Percentiles rank a stretch among this genome's conserved stretches.
phyloP scores from a whole-genome alignment of 2,329 filamentous ascomycete species.

The Nannizzia gypsea region DNA sequence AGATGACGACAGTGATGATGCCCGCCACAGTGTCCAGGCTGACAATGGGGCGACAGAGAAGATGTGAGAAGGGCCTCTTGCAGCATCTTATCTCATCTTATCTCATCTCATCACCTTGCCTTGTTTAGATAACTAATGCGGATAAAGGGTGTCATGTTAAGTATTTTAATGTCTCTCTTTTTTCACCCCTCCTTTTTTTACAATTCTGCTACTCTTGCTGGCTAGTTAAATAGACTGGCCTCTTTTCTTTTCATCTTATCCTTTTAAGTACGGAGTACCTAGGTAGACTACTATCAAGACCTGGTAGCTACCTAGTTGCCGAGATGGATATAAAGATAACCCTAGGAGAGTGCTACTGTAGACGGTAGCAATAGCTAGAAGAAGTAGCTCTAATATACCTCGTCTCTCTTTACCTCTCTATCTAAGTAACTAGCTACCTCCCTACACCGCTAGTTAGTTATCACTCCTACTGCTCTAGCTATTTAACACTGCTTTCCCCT shows the following conservation, averaged over 20 bases:
- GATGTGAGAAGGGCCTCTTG: neutral
- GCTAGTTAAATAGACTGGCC: neutral
- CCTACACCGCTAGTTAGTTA: too few species aligned
- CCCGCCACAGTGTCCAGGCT: neutral
- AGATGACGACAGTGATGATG: constrained; percentile 6
- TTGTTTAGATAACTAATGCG: neutral
- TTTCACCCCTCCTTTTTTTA: neutral
- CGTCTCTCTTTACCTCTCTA: neutral
- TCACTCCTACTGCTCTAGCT: too few species aligned
- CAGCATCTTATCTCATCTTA: too few species aligned
- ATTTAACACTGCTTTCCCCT: too few species aligned
- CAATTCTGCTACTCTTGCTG: neutral
- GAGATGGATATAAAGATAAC: too few species aligned
- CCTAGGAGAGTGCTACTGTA: too few species aligned
- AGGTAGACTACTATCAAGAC: neutral
- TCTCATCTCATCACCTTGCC: neutral
- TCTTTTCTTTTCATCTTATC: neutral
- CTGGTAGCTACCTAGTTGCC: neutral
- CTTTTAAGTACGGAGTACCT: too few species aligned
- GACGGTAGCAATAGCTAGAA: neutral
- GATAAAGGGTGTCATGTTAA: neutral
- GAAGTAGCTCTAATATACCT: neutral
- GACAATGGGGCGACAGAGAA: neutral
- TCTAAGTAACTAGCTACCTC: too few species aligned
- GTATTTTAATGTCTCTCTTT: constrained; percentile 1